Percentiles rank a stretch among this genome's conserved stretches.
Evolutionary conservation across 108 stramenopile species (phyloP).

Genomic region (Cyclotella sp.): DNA sequence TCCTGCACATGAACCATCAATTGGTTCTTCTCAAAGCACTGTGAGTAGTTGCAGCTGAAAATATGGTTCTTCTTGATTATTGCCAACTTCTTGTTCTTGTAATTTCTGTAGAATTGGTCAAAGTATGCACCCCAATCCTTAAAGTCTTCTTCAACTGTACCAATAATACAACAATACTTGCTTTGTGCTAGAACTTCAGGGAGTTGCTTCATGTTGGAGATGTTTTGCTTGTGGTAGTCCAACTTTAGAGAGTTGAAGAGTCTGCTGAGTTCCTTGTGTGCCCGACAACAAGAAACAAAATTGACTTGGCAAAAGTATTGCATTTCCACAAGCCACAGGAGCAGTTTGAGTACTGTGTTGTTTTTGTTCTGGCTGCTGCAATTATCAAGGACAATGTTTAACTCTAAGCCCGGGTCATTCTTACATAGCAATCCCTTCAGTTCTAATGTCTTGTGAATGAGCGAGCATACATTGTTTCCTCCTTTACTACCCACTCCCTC

Average conservation of each 20-base stretch:
- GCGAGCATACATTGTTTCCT: slow-evolving; percentile 29
- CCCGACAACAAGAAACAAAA: slow-evolving; percentile 6
- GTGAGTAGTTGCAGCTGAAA: neutral
- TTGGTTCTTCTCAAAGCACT: neutral
- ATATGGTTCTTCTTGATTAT: too few species aligned
- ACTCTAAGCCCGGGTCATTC: slow-evolving; percentile 1
- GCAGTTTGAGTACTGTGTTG: slow-evolving; percentile 29
- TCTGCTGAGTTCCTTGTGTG: neutral
- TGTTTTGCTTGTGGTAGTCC: neutral
- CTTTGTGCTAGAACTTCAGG: neutral
- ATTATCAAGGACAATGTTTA: slow-evolving; percentile 25
- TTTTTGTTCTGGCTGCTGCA: slow-evolving; percentile 45
- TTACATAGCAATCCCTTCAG: slow-evolving; percentile 10
- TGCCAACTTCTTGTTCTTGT: too few species aligned
- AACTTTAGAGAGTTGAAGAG: too few species aligned
- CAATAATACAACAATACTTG: neutral
- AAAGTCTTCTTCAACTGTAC: neutral
- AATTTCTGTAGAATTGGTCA: neutral
- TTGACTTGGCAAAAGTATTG: neutral
- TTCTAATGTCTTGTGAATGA: slow-evolving; percentile 21
- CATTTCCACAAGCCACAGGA: slow-evolving; percentile 2
- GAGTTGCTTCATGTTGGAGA: slow-evolving; percentile 2
- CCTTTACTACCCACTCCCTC: slow-evolving; percentile 27
- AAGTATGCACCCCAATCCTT: neutral
- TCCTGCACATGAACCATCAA: neutral